Evolutionary conservation across 1,139 yeast genomes (phyloP).

Genomic region (Geotrichum citri-aurantii): DNA sequence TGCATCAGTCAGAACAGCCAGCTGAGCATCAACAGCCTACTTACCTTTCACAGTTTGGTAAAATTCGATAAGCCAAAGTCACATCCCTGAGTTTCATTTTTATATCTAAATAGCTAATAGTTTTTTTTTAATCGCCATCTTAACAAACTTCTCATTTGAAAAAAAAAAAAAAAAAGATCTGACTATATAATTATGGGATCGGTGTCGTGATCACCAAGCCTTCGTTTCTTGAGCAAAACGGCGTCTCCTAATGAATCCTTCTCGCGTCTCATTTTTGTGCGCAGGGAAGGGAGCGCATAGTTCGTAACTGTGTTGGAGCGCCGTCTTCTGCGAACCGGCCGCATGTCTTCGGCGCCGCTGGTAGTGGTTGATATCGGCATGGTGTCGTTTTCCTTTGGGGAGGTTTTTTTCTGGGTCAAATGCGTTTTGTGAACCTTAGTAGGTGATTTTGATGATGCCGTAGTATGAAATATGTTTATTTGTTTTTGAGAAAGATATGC

Average conservation of each 20-base stretch:
- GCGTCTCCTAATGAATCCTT: conserved; percentile 34
- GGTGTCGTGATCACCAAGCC: background rate
- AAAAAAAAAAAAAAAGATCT: background rate
- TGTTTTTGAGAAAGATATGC: conserved; percentile 8
- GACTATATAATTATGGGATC: background rate
- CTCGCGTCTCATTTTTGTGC: conserved; percentile 67
- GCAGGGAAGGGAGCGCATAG: conserved; percentile 63
- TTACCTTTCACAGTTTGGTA: conserved; percentile 23
- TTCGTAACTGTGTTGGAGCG: conserved; percentile 46
- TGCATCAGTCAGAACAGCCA: conserved; percentile 26
- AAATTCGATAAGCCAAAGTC: conserved; percentile 2
- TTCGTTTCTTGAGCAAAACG: background rate
- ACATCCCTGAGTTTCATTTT: background rate
- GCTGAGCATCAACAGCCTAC: conserved; percentile 25
- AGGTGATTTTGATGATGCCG: background rate
- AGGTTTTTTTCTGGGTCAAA: conserved; percentile 15
- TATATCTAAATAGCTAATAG: background rate
- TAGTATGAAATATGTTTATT: background rate
- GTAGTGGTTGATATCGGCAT: conserved; percentile 21
- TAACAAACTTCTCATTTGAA: background rate
- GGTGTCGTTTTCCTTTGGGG: conserved; percentile 20
- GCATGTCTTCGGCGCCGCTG: background rate
- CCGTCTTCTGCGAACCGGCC: conserved; percentile 32
- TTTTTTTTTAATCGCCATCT: background rate
- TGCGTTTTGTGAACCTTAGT: background rate